These are phyloP conservation scores for Trypanosoma vivax DNA, from an alignment of 208 protist species.

Conservation along the genomic window DNA sequence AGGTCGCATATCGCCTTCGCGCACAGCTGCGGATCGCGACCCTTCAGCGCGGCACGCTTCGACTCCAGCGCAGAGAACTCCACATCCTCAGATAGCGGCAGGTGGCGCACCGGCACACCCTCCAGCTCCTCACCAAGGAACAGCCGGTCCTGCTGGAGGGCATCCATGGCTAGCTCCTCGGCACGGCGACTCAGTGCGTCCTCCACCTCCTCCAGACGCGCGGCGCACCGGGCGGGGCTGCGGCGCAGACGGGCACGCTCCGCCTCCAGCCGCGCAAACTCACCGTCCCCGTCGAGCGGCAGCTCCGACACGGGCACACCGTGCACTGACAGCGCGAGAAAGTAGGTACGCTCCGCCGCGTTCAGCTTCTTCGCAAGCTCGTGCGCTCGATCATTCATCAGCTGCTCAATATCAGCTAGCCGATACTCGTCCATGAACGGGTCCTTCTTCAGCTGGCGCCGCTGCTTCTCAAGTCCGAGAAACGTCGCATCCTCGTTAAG, in stretches of 20 bases:
- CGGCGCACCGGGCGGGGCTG: conserved; percentile 47
- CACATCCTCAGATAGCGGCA: conserved; percentile 60
- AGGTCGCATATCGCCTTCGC: conserved; percentile 39
- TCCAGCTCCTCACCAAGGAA: conserved; percentile 70
- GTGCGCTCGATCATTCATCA: conserved; percentile 68
- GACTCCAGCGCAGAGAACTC: conserved; percentile 57
- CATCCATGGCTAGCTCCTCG: conserved; percentile 49
- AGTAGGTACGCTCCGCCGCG: conserved; percentile 50
- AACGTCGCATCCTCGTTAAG: conserved; percentile 61
- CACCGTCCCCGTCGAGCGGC: conserved; percentile 48
- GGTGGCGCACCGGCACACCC: conserved; percentile 46
- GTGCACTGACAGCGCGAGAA: conserved; percentile 38
- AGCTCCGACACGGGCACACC: conserved; percentile 50
- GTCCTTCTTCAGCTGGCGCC: conserved; percentile 43
- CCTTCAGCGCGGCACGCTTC: conserved; percentile 56
- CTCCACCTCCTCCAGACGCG: conserved; percentile 45
- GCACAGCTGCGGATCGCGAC: conserved; percentile 27
- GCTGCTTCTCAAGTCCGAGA: conserved; percentile 59
- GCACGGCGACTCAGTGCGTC: conserved; percentile 55
- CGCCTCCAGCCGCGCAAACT: conserved; percentile 42
- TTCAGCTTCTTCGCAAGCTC: conserved; percentile 68
- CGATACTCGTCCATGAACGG: conserved; percentile 50
- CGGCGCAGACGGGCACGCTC: conserved; percentile 54
- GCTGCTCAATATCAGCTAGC: conserved; percentile 53
- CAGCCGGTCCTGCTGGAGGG: conserved; percentile 67